These are phyloP conservation scores for Rutidosis leptorrhynchoides DNA, from an alignment of 129 eudicot species.

Conservation along the genomic window DNA sequence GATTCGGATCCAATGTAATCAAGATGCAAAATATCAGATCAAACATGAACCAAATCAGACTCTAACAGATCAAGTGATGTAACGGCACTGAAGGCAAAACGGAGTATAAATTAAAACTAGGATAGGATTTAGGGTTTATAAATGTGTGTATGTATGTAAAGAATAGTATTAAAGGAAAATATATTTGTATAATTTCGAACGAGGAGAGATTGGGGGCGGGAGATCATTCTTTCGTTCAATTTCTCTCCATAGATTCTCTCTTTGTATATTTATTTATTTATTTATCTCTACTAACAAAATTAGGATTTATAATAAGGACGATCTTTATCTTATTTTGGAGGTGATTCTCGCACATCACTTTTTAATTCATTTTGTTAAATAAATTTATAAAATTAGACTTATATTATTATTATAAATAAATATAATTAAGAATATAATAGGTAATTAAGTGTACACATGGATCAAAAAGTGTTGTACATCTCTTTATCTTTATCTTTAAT, in stretches of 20 bases:
- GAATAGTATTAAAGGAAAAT: no score
- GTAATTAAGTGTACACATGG: no score
- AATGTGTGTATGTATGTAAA: slow-evolving; percentile 8
- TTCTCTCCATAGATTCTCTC: slow-evolving; percentile 20
- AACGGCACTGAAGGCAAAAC: slow-evolving; percentile 8
- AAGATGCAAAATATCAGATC: slow-evolving; percentile 34
- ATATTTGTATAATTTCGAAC: slow-evolving; percentile 19
- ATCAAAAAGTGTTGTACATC: no score
- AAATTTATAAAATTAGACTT: no score
- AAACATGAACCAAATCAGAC: slow-evolving; percentile 37
- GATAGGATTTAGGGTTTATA: slow-evolving; percentile 31
- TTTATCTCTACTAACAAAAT: slow-evolving; percentile 9
- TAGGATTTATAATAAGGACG: neutral
- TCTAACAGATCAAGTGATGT: slow-evolving; percentile 31
- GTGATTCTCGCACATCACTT: no score
- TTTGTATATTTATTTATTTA: neutral
- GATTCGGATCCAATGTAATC: slow-evolving; percentile 35
- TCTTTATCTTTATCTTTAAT: no score
- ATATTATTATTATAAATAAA: no score
- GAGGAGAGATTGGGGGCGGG: slow-evolving; percentile 26
- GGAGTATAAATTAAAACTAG: neutral
- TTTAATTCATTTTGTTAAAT: no score
- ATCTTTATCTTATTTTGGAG: no score
- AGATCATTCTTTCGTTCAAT: slow-evolving; percentile 16
- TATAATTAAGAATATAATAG: no score